Evolutionary conservation across 1,284 basidiomycete species (phyloP).

Genomic region (Limonomyces culmigenus): DNA sequence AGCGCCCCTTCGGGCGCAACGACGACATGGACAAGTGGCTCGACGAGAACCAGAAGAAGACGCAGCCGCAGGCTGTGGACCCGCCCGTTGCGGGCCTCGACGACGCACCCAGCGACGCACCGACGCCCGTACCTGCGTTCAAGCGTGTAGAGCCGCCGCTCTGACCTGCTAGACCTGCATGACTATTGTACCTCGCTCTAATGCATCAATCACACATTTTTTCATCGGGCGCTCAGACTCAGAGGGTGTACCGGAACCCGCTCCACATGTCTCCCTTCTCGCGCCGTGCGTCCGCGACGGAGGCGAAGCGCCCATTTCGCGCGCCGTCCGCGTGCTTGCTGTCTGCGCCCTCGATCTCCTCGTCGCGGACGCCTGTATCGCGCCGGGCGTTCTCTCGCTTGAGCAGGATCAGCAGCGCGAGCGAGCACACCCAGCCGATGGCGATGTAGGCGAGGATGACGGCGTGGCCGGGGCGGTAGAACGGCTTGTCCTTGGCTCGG

Average conservation of each 20-base stretch:
- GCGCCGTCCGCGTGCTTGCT: constrained; percentile 11
- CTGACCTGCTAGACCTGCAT: background rate
- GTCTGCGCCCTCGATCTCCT: constrained; percentile 37
- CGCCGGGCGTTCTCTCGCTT: constrained; percentile 42
- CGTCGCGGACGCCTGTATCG: constrained; percentile 47
- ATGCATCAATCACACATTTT: background rate
- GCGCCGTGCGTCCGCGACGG: constrained; percentile 19
- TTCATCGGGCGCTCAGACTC: background rate
- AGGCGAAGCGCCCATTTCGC: constrained; percentile 21
- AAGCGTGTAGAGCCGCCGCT: background rate
- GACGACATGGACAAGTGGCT: constrained; percentile 94
- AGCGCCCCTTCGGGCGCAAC: constrained; percentile 66
- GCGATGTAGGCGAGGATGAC: constrained; percentile 57
- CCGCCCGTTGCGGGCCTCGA: background rate
- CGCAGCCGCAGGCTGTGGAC: constrained; percentile 16
- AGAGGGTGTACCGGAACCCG: constrained; percentile 24
- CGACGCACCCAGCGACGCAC: no score
- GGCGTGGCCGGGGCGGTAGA: constrained; percentile 51
- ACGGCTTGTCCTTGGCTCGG: constrained; percentile 45
- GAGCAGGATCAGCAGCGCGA: constrained; percentile 27
- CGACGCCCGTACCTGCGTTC: no score
- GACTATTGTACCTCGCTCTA: background rate
- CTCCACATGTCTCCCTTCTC: constrained; percentile 31
- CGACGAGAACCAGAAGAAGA: constrained; percentile 44
- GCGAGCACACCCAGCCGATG: constrained; percentile 38